Base-by-base conservation (phyloP, 2,329 filamentous ascomycete genomes). In the Raffaelea albimanens region DNA sequence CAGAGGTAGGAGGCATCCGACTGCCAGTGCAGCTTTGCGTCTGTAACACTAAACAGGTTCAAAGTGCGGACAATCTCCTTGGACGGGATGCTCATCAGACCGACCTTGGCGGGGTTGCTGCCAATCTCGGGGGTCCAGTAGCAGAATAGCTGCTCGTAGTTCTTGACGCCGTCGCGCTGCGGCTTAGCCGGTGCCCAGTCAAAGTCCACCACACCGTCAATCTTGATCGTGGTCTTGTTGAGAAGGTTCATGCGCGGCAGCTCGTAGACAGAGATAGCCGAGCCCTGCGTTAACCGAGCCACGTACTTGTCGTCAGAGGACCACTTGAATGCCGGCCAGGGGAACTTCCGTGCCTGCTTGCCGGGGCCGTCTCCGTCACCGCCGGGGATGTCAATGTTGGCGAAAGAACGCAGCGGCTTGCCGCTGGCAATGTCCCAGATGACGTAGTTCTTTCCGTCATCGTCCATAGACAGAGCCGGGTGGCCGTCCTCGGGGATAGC, bases 281-380 rank as follows among this genome's bases (percentile, higher is more conserved):
- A 80, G 55, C 85, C 86, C 55, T 88, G 89, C 52, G 82, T 88
- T 72, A 97, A 82, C 53, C 93, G 83, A 20, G 93, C 93, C 52
- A 97, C 90, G 64, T 95, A 98, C 67, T 94, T 93, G 69, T 96
- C 89, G 62, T 98, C 93, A 3, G 93, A 75, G 25, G 93, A 97
- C 93, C 93, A 98, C 73, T 98, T 98, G 81, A 98, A 98, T 2
- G 91, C 90, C 21, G 93, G 93, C 93, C 93, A 98, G 62, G 93
- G 87, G 58, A 94, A 82, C 78, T 96, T 96, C 67, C 89, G 87
- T 13, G 69, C 68, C 40, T 68, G 67, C 75, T 95, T 94, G 19
- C 36, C 46, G 25, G 79, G 77, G 51, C 80, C 73, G 34, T 82
- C 78, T 34, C 73, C 73, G 44, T 66, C 68, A 34, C 70, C 69